These are phyloP conservation scores for Penstemon barbatus DNA, from an alignment of 257 asterid species.

Conservation along the genomic window DNA sequence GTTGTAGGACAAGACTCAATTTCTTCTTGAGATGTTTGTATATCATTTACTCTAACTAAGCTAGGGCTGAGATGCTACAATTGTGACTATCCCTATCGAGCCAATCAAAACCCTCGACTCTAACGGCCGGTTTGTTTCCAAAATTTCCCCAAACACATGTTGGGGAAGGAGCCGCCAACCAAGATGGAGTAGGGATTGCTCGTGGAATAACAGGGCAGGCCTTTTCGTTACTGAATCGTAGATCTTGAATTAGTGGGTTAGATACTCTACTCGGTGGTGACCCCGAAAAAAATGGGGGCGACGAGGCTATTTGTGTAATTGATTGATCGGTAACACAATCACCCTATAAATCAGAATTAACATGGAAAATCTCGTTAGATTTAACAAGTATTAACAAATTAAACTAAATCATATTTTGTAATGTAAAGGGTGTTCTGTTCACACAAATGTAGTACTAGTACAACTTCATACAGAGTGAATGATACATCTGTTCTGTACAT, in stretches of 20 bases:
- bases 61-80: conserved; percentile 96
- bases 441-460: neutral
- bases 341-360: conserved; percentile 53
- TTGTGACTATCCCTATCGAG: conserved; percentile 88
- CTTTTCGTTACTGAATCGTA: conserved; percentile 74
- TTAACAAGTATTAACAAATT: neutral
- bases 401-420: neutral
- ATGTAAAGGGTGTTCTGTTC: neutral
- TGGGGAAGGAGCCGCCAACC: conserved; percentile 57
- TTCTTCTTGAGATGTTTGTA: conserved; percentile 20
- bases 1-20: neutral
- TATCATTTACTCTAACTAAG: conserved; percentile 47
- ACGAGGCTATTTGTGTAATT: conserved; percentile 67
- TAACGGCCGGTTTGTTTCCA: conserved; percentile 91
- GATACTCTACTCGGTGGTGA: conserved; percentile 99
- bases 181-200: conserved; percentile 57
- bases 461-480: conserved; percentile 14
- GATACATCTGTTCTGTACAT: conserved; percentile 22
- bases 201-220: conserved; percentile 63
- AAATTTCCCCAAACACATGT: conserved; percentile 75
- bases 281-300: conserved; percentile 99
- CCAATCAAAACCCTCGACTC: conserved; percentile 96
- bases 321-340: conserved; percentile 55
- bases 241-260: conserved; percentile 95
- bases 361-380: conserved; percentile 7